These are phyloP conservation scores for Pythium aquatile DNA, from an alignment of 352 stramenopile genomes.

Conservation along the genomic window DNA sequence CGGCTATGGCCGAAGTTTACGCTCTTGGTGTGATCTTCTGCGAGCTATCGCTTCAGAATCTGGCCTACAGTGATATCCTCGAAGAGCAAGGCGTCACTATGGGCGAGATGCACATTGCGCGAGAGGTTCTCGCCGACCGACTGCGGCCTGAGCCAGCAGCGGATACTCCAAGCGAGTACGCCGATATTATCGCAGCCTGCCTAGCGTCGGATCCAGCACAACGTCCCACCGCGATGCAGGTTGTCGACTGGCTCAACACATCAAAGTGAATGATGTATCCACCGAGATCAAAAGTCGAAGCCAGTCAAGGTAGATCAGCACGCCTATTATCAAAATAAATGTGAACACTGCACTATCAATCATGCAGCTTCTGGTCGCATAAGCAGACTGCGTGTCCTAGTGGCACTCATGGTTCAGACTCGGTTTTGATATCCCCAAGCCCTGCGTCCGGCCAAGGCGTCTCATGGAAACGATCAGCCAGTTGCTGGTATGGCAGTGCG, in stretches of 20 bases:
- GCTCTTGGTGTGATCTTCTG: slow-evolving; percentile 73
- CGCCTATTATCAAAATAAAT: slow-evolving; percentile 4
- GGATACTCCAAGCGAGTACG: slow-evolving; percentile 47
- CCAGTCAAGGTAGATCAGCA: background rate
- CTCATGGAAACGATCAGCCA: slow-evolving; percentile 57
- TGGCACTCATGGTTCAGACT: background rate
- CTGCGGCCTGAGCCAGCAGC: slow-evolving; percentile 41
- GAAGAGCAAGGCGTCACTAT: slow-evolving; percentile 49
- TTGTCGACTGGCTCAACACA: slow-evolving; percentile 31
- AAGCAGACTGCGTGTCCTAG: too few species aligned
- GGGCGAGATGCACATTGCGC: slow-evolving; percentile 63
- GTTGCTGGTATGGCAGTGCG: slow-evolving; percentile 62
- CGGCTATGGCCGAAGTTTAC: slow-evolving; percentile 55
- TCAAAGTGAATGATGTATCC: slow-evolving; percentile 3
- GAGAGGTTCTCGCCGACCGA: slow-evolving; percentile 42
- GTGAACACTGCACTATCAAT: background rate
- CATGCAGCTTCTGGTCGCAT: too few species aligned
- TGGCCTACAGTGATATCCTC: slow-evolving; percentile 45
- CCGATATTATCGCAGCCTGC: slow-evolving; percentile 40
- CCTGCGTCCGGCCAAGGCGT: slow-evolving; percentile 41
- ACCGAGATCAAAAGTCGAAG: background rate
- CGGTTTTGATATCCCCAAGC: background rate
- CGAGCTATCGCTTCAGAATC: slow-evolving; percentile 51
- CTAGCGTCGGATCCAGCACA: slow-evolving; percentile 46
- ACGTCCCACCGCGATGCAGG: slow-evolving; percentile 42